Conservation (phyloP, 2,329 filamentous ascomycete species). For the Claviceps paspali region DNA sequence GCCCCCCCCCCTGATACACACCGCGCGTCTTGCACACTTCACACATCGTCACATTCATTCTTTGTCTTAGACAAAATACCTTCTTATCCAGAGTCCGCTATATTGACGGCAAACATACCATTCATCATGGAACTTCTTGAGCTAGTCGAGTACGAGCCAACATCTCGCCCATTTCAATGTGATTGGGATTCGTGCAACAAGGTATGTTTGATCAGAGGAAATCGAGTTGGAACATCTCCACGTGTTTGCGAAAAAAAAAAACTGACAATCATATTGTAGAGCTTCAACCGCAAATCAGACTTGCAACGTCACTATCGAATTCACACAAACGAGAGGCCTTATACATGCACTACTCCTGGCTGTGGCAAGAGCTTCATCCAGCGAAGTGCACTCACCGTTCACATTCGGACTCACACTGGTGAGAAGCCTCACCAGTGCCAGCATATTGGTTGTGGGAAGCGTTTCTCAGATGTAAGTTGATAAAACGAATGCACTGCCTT, state of each 20-base stretch:
- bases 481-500: not conserved
- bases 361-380: slow-evolving; percentile 61
- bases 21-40: no score
- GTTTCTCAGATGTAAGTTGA: slow-evolving; percentile 52
- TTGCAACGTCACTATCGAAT: slow-evolving; percentile 56
- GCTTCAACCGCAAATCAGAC: slow-evolving; percentile 59
- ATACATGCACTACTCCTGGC: slow-evolving; percentile 41
- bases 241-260: not conserved
- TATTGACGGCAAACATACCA: no score
- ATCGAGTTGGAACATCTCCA: not conserved
- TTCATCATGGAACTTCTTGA: slow-evolving; percentile 45
- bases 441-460: slow-evolving; percentile 49
- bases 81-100: no score
- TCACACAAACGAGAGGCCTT: slow-evolving; percentile 56
- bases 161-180: slow-evolving; percentile 47
- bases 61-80: not conserved
- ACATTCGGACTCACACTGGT: slow-evolving; percentile 55
- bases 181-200: slow-evolving; percentile 48
- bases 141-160: slow-evolving; percentile 48
- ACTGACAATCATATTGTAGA: slow-evolving; percentile 24
- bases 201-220: slow-evolving; percentile 23
- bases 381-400: slow-evolving; percentile 53
- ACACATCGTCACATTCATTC: not conserved
- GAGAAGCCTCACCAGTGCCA: slow-evolving; percentile 61
- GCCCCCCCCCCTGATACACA: not conserved